Percentiles rank a stretch among this genome's conserved stretches.
Evolutionary conservation across 148 eudicot species (phyloP).

Genomic region (Amaranthus palmeri): DNA sequence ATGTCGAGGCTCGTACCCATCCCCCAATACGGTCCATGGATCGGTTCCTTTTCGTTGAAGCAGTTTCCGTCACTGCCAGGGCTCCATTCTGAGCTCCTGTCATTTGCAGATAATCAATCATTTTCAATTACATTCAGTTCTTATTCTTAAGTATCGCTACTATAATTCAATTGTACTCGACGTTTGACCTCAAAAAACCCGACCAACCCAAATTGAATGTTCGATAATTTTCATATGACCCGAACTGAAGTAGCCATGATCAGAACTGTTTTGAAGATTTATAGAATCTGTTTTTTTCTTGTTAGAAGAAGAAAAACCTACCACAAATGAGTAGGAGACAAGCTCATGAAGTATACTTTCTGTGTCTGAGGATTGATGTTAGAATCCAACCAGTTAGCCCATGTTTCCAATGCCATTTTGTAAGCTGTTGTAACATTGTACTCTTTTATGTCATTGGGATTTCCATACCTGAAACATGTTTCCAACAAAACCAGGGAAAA

Average conservation of each 20-base stretch:
- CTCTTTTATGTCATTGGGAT: conserved; percentile 41
- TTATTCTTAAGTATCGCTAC: too few relatives aligned
- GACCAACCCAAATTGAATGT: too few relatives aligned
- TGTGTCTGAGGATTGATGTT: conserved; percentile 59
- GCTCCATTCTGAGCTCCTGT: conserved; percentile 92
- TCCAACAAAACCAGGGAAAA: background rate
- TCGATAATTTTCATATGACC: too few relatives aligned
- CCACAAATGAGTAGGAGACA: conserved; percentile 98
- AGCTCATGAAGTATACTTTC: conserved; percentile 75
- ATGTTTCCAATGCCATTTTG: conserved; percentile 70
- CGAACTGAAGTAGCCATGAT: background rate
- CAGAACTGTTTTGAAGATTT: too few relatives aligned
- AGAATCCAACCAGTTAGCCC: conserved; percentile 86
- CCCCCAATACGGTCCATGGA: conserved; percentile 72
- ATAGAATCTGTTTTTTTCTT: background rate
- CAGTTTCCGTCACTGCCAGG: conserved; percentile 79
- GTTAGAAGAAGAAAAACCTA: conserved; percentile 30
- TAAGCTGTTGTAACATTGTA: conserved; percentile 80
- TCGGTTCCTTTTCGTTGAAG: conserved; percentile 62
- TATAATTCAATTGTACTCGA: too few relatives aligned
- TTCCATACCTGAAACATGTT: conserved; percentile 41
- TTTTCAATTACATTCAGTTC: background rate
- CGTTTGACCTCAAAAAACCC: too few relatives aligned
- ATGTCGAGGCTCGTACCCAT: conserved; percentile 65
- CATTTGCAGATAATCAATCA: background rate